Evolutionary conservation across 192 early-diverging fungal species (phyloP), one percentile per base, ranked within the genome.

Genomic region (Tieghemiomyces parasiticus): DNA sequence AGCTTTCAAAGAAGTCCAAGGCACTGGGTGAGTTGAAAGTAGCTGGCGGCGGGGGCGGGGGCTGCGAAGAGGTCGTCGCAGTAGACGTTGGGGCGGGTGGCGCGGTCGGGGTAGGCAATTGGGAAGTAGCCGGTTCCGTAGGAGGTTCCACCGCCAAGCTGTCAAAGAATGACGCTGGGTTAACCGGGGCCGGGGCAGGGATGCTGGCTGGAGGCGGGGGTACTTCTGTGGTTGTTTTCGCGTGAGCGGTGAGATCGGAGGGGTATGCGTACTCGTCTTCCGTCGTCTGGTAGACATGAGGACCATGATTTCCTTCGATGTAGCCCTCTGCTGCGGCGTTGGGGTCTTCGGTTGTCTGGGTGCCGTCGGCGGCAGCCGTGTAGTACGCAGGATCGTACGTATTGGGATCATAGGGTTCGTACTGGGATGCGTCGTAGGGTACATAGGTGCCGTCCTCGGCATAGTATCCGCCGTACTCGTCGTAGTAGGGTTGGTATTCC

Each of bases 391-490:
- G n/a, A n/a, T n/a, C 50, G 22, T 52, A 26, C 25, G 22, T 16
- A 44, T 44, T 12, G 16, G 38, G 38, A n/a, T n/a, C n/a, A n/a
- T 22, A 13, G 47, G 47, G 13, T 4, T 48, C 47, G 47, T 48
- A 48, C 24, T 48, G 47, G 30, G 31, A 10, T 6, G 38, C 34
- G 1, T 56, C 54, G 33, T 56, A 56, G 2, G 54, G 31, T 12
- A 34, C 28, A 14, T 19, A 56, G 14, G 28, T 30, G 28, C 54
- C 54, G 29, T 56, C 54, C 20, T 56, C 54, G 20, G 54, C 34
- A 34, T 56, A 56, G 33, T 56, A 56, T n/a, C n/a, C n/a, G 31
- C 54, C 54, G 29, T 56, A 56, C 31, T 34, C 8, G 33, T 56
- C 32, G 34, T 56, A 56, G 54, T 56, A 56, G 4, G 38, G 38